These are phyloP conservation scores for Liquidambar formosana DNA, from an alignment of 164 flowering plant genomes.

Conservation along the genomic window DNA sequence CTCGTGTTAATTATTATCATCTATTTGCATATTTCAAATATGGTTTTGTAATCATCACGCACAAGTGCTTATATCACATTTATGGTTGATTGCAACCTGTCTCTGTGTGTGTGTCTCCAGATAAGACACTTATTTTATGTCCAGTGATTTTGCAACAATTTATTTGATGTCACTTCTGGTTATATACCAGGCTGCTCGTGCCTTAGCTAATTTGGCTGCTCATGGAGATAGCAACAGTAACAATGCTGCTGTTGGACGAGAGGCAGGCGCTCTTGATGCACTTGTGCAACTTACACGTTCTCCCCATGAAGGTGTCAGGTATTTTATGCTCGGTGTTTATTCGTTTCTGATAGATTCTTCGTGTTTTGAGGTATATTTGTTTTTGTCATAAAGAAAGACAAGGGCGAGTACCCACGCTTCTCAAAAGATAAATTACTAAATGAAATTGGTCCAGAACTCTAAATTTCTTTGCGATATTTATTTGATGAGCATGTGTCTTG, in stretches of 20 bases:
- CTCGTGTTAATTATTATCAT: not conserved
- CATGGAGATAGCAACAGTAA: conserved; percentile 98
- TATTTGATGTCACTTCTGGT: not conserved
- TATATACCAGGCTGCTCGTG: conserved; percentile 88
- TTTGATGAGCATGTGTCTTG: too few species aligned
- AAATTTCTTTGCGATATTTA: too few species aligned
- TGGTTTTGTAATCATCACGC: not conserved
- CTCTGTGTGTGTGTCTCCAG: not conserved
- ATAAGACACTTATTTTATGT: not conserved
- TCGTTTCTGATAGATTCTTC: too few species aligned
- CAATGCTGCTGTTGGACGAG: conserved; percentile 96
- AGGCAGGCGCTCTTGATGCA: conserved; percentile 97
- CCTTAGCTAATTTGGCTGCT: conserved; percentile 98
- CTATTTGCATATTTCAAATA: not conserved
- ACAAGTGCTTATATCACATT: not conserved
- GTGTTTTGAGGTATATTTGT: too few species aligned
- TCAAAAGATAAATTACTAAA: too few species aligned
- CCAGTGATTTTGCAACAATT: not conserved
- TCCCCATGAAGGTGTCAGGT: conserved; percentile 99
- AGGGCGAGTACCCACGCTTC: too few species aligned
- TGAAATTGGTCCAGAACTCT: too few species aligned
- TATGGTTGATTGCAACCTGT: not conserved
- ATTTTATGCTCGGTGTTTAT: not conserved
- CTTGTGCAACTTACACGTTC: conserved; percentile 90
- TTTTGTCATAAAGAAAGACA: too few species aligned